Evolutionary conservation across 129 eudicot species (phyloP), one percentile per base, ranked within the genome.

Genomic region (Sambucus nigra): DNA sequence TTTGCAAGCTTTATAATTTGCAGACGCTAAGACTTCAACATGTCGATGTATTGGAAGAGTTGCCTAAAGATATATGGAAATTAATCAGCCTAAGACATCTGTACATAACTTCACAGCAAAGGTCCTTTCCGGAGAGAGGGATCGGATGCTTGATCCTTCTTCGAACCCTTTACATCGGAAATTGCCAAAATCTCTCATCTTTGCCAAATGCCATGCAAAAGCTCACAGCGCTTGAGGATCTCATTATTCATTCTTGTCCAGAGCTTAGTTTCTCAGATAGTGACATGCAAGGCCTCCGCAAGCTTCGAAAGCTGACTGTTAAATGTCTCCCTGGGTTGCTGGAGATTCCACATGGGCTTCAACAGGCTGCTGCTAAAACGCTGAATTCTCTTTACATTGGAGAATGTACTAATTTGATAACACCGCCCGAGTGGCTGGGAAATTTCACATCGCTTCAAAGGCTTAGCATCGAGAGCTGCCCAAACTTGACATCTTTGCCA

Each of bases 1-100:
- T 63, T 23, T 49, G 38, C 35, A 35, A 33, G 60, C 69, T 63
- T 16, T 52, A 50, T 16, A 51, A 51, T 35, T 38, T 63, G 51
- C 59, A 51, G 11, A 35, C 59, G 3, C 12, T 60, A 20, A 28
- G 20, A 5, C 10, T 47, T 16, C 5, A 4, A 7, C 13, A 4
- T 5, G 25, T 47, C 21, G 1, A 9, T 7, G 2, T 14, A 0
- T 18, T 63, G 4, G 5, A 38, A 7, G 55, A 27, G 47, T 25
- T 70, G 17, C 76, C 76, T 0, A 15, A 32, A 25, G 51, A 18
- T 0, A 25, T 63, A 32, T 12, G 9, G 12, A 48, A 26, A 7
- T 7, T 70, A 53, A n/a, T 63, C 1, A 70, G 51, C 47, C 33
- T 70, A 31, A 55, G 65, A 27, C 65, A 56, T 57, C 14, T 70